Evolutionary conservation across 148 eudicot species (phyloP), one percentile per base, ranked within the genome.

Genomic region (Camellia lanceoleosa): DNA sequence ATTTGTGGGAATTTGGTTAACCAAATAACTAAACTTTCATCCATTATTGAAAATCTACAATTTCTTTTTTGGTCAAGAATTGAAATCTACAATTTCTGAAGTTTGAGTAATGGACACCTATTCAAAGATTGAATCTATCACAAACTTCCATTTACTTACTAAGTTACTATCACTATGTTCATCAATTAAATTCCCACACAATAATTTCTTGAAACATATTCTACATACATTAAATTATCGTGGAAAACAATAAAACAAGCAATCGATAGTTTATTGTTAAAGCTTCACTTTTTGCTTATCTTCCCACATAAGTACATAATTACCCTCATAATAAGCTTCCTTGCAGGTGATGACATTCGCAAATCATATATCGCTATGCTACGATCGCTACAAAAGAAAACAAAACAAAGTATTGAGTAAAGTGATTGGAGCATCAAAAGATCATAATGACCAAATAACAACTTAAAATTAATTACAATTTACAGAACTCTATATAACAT

Each of bases 351-450:
- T 30, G 97, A 90, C 84, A 87, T 43, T 5, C 99, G 94, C 81
- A 96, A 87, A 87, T 96, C 99, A 94, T 93, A 96, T 43, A 96
- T 84, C 74, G 87, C 83, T 58, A 96, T 96, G 89, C 98, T 96
- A 16, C 98, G 97, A 78, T 96, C 99, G 87, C 99, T 96, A 83
- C 46, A 82, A 73, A 61, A 38, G 38, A 68, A 66, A 79, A 80
- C 14, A 54, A 54, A 63, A 43, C n/a, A 44, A 51, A 19, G 54
- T 6, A 69, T n/a, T 54, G 54, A 75, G 67, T 4, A 58, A 62
- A 76, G 46, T 11, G 52, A 67, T 71, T n/a, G 23, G n/a, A 60
- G 69, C 16, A 82, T 7, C 68, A 14, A 64, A 42, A 12, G 42
- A 18, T 62, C 49, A 9, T 13, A 61, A 49, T 47, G 42, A 64